phyloP scores from a whole-genome alignment of 208 protist species.

The Trypanosoma rangeli region DNA sequence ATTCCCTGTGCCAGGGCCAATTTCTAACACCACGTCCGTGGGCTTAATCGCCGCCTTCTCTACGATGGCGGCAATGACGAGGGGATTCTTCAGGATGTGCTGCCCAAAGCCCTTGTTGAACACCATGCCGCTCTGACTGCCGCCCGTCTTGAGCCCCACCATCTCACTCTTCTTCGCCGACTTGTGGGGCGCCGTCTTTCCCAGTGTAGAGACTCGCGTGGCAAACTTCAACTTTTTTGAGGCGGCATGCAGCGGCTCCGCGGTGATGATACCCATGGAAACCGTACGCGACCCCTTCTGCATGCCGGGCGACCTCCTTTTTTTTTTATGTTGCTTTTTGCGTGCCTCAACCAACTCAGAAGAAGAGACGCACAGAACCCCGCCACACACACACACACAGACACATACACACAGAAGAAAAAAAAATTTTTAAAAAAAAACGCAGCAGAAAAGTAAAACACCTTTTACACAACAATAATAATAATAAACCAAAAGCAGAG shows the following conservation, averaged over 20 bases:
- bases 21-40: constrained; percentile 99
- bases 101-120: constrained; percentile 98
- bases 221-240: constrained; percentile 76
- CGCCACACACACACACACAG: no score
- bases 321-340: background rate
- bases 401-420: no score
- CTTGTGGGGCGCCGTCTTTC: constrained; percentile 58
- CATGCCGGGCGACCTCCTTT: constrained; percentile 33
- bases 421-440: no score
- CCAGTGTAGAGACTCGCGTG: constrained; percentile 67
- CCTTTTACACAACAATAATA: background rate
- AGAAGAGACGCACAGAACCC: background rate
- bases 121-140: constrained; percentile 88
- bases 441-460: no score
- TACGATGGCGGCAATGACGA: constrained; percentile 97
- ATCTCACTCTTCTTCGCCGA: constrained; percentile 36
- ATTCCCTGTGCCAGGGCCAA: constrained; percentile 99
- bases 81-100: constrained; percentile 99
- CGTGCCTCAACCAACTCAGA: background rate
- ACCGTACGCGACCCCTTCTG: constrained; percentile 69
- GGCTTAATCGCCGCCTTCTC: constrained; percentile 96
- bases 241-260: constrained; percentile 50
- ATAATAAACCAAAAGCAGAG: background rate
- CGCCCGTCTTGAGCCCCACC: constrained; percentile 62
- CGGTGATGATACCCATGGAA: constrained; percentile 86